Percentiles rank a stretch among this genome's conserved stretches.
phyloP scores from a whole-genome alignment of 306 rosid genomes.

The Dryas octopetala region DNA sequence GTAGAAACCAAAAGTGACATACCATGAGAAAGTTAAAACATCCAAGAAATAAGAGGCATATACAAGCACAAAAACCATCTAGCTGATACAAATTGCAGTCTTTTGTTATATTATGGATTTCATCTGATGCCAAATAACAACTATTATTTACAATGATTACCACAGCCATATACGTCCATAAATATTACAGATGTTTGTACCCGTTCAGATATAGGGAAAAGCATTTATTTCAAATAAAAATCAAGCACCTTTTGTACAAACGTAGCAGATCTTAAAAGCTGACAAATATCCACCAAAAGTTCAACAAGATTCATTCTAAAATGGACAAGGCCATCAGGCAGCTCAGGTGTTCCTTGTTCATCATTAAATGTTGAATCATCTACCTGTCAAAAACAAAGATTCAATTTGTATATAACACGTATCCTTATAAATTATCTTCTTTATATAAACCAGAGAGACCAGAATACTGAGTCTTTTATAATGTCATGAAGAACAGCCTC shows the following conservation, averaged over 20 bases:
- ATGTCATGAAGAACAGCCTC: neutral
- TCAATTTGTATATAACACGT: conserved; percentile 15
- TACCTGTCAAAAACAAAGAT: conserved; percentile 56
- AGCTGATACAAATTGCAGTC: neutral
- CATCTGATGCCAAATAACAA: neutral
- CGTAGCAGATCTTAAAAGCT: conserved; percentile 69
- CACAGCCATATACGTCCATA: neutral
- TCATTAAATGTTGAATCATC: conserved; percentile 64
- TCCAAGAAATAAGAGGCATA: neutral
- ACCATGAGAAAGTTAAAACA: neutral
- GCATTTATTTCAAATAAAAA: conserved; percentile 9
- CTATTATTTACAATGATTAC: neutral
- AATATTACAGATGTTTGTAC: neutral
- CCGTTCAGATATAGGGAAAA: neutral
- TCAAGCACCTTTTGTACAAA: conserved; percentile 74
- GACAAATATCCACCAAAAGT: conserved; percentile 92
- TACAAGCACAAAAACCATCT: neutral
- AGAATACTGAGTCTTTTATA: neutral
- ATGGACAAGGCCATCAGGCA: conserved; percentile 85
- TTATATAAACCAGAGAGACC: conserved; percentile 4
- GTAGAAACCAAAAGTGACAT: neutral
- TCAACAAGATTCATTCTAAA: conserved; percentile 86
- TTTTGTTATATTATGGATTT: neutral
- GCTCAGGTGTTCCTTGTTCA: conserved; percentile 69
- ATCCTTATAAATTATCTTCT: neutral